These are phyloP conservation scores for Oropetium thomaeum DNA, from an alignment of 176 grass and related monocot species.

Conservation along the genomic window DNA sequence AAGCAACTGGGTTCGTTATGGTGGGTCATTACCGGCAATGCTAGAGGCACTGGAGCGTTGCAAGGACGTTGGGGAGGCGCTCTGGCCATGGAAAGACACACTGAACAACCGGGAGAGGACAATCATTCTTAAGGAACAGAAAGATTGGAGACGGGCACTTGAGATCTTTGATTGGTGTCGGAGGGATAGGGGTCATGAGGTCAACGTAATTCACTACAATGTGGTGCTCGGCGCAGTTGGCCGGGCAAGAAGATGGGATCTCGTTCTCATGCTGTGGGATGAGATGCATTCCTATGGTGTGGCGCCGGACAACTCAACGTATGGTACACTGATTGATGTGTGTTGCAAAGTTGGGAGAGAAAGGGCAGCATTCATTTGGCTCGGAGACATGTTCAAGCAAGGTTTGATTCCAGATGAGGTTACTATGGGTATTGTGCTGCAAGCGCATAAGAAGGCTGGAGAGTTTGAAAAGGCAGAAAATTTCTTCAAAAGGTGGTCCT, in stretches of 20 bases:
- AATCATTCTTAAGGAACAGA: conserved; percentile 88
- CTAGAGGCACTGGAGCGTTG: conserved; percentile 49
- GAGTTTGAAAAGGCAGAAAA: conserved; percentile 54
- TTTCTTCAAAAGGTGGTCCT: conserved; percentile 68
- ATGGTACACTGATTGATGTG: conserved; percentile 71
- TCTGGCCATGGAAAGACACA: conserved; percentile 63
- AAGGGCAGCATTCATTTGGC: conserved; percentile 47
- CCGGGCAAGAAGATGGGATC: conserved; percentile 54
- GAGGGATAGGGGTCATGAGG: conserved; percentile 27
- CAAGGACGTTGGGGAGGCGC: conserved; percentile 55
- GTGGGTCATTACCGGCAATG: conserved; percentile 68
- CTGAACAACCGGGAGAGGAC: conserved; percentile 69
- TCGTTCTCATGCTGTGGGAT: conserved; percentile 52
- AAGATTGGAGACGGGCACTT: conserved; percentile 63
- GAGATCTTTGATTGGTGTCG: conserved; percentile 79
- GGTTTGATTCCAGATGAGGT: conserved; percentile 72
- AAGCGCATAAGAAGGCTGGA: conserved; percentile 67
- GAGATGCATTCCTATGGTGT: conserved; percentile 64
- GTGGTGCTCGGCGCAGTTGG: conserved; percentile 54
- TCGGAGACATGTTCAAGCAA: conserved; percentile 76
- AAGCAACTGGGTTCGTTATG: conserved; percentile 36
- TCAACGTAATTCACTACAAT: conserved; percentile 94
- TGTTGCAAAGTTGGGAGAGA: conserved; percentile 56
- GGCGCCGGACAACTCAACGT: conserved; percentile 52
- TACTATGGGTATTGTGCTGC: conserved; percentile 66